phyloP scores from a whole-genome alignment of 495 filamentous ascomycete species.

The Penicillium roqueforti region DNA sequence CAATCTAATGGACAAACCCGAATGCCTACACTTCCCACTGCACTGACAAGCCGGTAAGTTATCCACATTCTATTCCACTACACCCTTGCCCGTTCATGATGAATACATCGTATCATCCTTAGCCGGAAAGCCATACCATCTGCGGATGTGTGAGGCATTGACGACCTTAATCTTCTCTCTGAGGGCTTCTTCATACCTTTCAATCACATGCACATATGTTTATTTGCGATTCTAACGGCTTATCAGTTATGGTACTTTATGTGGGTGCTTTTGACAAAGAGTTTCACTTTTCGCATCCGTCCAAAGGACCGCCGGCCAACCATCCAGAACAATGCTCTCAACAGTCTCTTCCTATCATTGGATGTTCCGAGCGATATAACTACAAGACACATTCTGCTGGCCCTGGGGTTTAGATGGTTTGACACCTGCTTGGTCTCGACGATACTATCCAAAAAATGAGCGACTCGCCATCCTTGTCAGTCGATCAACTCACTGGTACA shows the following conservation, averaged over 20 bases:
- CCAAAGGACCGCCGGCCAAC: neutral
- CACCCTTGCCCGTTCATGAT: conserved; percentile 26
- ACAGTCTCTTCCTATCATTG: neutral
- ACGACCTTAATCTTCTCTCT: conserved; percentile 41
- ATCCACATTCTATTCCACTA: neutral
- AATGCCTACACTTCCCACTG: no score
- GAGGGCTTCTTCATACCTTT: conserved; percentile 8
- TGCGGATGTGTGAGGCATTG: conserved; percentile 37
- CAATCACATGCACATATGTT: neutral
- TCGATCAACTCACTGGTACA: no score
- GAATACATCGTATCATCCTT: conserved; percentile 45
- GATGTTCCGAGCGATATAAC: neutral
- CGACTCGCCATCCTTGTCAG: no score
- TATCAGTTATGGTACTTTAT: neutral
- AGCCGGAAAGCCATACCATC: conserved; percentile 46
- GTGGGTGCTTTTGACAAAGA: neutral
- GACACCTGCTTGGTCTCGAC: no score
- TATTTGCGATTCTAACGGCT: neutral
- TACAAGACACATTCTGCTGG: neutral
- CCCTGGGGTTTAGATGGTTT: neutral
- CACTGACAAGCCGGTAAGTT: conserved; percentile 7
- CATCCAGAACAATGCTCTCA: neutral
- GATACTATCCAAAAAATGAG: no score
- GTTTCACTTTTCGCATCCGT: neutral
- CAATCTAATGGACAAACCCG: neutral